A percentile compares a stretch with the other conserved stretches of the same genome.
These are phyloP conservation scores for Teratosphaeria destructans DNA, from an alignment of 2,329 filamentous ascomycete species.

Conservation along the genomic window DNA sequence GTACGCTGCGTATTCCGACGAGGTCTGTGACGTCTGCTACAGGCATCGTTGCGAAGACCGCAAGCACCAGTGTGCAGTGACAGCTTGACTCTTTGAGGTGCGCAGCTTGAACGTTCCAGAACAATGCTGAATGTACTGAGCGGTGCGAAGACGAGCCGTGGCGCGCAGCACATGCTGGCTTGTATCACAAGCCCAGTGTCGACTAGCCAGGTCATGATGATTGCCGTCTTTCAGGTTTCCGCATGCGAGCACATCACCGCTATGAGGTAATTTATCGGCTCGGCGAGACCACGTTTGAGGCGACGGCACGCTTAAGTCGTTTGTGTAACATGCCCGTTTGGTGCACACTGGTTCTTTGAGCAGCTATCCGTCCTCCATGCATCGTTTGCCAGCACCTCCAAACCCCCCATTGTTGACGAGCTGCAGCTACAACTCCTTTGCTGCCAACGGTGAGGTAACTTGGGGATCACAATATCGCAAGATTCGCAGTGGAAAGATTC, in stretches of 20 bases:
- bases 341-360: not conserved
- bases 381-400: not conserved
- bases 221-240: not conserved
- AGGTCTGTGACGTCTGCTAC: not conserved
- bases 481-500: too few species aligned
- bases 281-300: not conserved
- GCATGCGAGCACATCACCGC: not conserved
- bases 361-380: not conserved
- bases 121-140: not conserved
- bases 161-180: not conserved
- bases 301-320: not conserved
- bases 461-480: too few species aligned
- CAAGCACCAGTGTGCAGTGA: not conserved
- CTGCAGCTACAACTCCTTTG: not conserved
- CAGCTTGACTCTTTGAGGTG: not conserved
- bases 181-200: not conserved
- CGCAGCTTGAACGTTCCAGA: not conserved
- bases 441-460: too few species aligned
- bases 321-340: not conserved
- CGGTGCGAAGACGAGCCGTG: not conserved
- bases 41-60: not conserved
- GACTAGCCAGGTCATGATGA: not conserved
- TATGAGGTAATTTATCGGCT: not conserved
- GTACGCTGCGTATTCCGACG: constrained; percentile 14
- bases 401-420: not conserved